These are phyloP conservation scores for Gentiana macrophylla DNA, from an alignment of 257 asterid species.

Conservation along the genomic window DNA sequence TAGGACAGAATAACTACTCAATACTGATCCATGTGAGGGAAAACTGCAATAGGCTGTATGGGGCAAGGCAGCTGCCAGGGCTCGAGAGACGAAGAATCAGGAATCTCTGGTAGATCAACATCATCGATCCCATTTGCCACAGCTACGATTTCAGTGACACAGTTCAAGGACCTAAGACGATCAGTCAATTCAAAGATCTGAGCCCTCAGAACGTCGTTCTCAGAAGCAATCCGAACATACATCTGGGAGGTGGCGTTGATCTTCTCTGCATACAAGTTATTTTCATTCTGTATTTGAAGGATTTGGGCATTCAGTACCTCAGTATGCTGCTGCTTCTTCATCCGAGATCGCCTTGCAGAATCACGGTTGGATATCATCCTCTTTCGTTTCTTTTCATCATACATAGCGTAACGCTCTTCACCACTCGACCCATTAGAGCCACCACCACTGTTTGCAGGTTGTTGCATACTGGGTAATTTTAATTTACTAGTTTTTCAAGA, in stretches of 20 bases:
- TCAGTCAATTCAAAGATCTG: conserved; percentile 64
- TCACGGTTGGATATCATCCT: conserved; percentile 79
- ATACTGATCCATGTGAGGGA: conserved; percentile 40
- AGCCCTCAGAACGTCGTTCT: conserved; percentile 69
- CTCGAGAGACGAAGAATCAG: conserved; percentile 40
- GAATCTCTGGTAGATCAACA: conserved; percentile 64
- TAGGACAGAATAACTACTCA: conserved; percentile 15
- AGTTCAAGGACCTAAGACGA: conserved; percentile 52
- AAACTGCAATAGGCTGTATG: conserved; percentile 47
- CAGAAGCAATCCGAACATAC: conserved; percentile 33
- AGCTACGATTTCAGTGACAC: conserved; percentile 49
- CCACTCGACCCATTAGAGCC: conserved; percentile 18
- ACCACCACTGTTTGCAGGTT: conserved; percentile 20
- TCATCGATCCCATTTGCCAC: conserved; percentile 52
- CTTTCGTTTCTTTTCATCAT: conserved; percentile 61
- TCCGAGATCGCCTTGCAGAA: conserved; percentile 71
- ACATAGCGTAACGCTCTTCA: conserved; percentile 21
- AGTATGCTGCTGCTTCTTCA: conserved; percentile 59
- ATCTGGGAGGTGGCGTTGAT: conserved; percentile 35
- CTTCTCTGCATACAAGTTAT: conserved; percentile 30
- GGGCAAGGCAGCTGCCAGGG: conserved; percentile 88
- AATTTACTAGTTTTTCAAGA: neutral
- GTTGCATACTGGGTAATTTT: conserved; percentile 38
- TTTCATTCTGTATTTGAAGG: conserved; percentile 37
- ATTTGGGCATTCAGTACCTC: conserved; percentile 43